Percentiles rank a stretch among this genome's conserved stretches.
Evolutionary conservation across 352 stramenopile genomes (phyloP).

Genomic region (Phytophthora tubulina): DNA sequence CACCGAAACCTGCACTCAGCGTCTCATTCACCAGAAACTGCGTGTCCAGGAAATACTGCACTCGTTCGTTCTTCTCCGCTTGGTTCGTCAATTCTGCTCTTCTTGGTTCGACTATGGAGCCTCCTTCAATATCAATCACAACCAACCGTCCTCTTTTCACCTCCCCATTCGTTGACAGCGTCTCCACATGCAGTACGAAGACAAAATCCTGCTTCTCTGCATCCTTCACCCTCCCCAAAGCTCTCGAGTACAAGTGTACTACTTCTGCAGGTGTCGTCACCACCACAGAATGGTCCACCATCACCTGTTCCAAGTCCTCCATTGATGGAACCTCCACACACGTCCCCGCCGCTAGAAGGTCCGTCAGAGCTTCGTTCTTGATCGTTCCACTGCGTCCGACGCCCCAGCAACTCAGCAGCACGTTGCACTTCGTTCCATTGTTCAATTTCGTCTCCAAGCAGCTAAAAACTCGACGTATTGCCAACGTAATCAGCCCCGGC

Average conservation of each 20-base stretch:
- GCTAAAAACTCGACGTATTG: slow-evolving; percentile 49
- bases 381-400: slow-evolving; percentile 4
- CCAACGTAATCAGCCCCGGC: slow-evolving; percentile 44
- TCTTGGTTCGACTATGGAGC: slow-evolving; percentile 56
- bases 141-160: slow-evolving; percentile 49
- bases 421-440: slow-evolving; percentile 14
- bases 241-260: slow-evolving; percentile 43
- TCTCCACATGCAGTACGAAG: slow-evolving; percentile 60
- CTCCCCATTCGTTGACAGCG: slow-evolving; percentile 30
- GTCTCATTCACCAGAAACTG: slow-evolving; percentile 59
- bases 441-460: slow-evolving; percentile 22
- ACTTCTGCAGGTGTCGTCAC: slow-evolving; percentile 48
- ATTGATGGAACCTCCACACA: neutral
- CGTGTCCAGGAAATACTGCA: slow-evolving; percentile 60
- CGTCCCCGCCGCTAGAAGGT: slow-evolving; percentile 21
- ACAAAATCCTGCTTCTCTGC: slow-evolving; percentile 51
- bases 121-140: slow-evolving; percentile 61
- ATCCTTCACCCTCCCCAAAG: slow-evolving; percentile 22
- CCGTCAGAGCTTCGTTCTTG: slow-evolving; percentile 19
- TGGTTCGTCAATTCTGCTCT: neutral
- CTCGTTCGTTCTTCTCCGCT: slow-evolving; percentile 16
- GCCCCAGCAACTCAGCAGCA: slow-evolving; percentile 41
- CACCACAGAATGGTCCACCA: slow-evolving; percentile 42
- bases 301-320: slow-evolving; percentile 19
- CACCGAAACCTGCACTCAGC: slow-evolving; percentile 56